Conservation (phyloP, 2,329 filamentous ascomycete species). For the Triangularia setosa region DNA sequence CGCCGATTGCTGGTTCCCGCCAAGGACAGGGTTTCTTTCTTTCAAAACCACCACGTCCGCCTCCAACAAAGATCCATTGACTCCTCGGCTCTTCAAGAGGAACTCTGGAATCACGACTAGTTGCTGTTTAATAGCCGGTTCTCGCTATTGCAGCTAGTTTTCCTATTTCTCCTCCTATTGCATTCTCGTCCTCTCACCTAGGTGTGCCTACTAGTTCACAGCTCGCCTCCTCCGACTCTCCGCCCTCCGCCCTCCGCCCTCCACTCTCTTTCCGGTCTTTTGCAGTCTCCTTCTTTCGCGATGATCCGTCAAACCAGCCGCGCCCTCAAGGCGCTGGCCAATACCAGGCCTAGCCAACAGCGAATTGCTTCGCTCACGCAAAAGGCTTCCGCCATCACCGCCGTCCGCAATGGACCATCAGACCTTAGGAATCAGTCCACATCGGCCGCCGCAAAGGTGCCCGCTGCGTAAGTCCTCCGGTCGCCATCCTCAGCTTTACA, state of each 20-base stretch:
- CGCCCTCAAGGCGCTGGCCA: constrained; percentile 43
- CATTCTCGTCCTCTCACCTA: constrained; percentile 1
- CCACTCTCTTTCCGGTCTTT: constrained; percentile 13
- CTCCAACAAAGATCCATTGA: constrained; percentile 16
- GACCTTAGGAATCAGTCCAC: constrained; percentile 48
- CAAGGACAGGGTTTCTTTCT: constrained; percentile 18
- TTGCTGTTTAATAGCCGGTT: constrained; percentile 22
- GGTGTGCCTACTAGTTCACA: constrained; percentile 4
- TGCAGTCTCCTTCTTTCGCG: constrained; percentile 20
- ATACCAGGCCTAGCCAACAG: constrained; percentile 34
- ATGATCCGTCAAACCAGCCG: constrained; percentile 50
- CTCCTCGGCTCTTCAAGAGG: constrained; percentile 20
- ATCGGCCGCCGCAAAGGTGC: constrained; percentile 44
- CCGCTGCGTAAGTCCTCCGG: constrained; percentile 48
- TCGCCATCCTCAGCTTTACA: neutral
- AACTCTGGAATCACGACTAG: neutral
- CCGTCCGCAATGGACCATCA: constrained; percentile 39
- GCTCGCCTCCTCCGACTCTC: neutral
- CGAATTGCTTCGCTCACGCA: constrained; percentile 40
- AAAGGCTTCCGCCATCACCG: constrained; percentile 33
- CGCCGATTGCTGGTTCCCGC: constrained; percentile 11
- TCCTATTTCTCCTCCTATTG: constrained; percentile 15
- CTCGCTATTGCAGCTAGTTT: neutral
- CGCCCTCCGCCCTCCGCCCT: constrained; percentile 7
- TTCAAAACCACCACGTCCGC: constrained; percentile 9